Percentiles rank a stretch among this genome's conserved stretches.
These are phyloP conservation scores for Paraglomus brasilianum DNA, from an alignment of 192 early-diverging fungal species.

Conservation along the genomic window DNA sequence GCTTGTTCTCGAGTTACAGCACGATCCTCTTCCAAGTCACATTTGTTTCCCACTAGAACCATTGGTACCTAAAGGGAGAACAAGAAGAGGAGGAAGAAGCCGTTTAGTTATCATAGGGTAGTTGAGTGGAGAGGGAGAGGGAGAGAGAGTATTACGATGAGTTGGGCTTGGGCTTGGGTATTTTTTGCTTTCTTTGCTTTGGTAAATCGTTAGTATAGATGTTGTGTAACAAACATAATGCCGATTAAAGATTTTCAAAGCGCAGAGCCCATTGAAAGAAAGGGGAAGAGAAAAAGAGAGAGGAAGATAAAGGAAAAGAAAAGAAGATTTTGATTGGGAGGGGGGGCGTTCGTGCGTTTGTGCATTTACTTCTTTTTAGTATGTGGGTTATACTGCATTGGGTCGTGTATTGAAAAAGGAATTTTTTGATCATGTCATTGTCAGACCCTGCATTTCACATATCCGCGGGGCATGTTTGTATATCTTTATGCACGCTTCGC, in stretches of 20 bases:
- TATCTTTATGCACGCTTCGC: not conserved
- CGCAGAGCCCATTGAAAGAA: not conserved
- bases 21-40: constrained; percentile 78
- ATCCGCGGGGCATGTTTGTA: not conserved
- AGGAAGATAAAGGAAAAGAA: not conserved
- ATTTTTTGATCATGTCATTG: not conserved
- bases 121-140: constrained; percentile 1
- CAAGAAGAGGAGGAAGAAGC: not conserved
- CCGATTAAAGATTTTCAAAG: not conserved
- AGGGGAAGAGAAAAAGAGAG: not conserved
- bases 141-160: not conserved
- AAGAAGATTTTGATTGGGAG: not conserved
- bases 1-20: constrained; percentile 68
- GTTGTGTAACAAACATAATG: not conserved
- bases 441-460: not conserved
- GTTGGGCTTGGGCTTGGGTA: not conserved
- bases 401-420: not conserved
- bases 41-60: constrained; percentile 91
- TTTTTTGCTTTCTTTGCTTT: too few species aligned
- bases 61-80: constrained; percentile 63
- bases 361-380: not conserved
- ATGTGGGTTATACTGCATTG: not conserved
- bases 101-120: constrained; percentile 9
- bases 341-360: not conserved
- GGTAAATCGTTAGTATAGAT: not conserved